Base-by-base conservation (phyloP, 306 rosid genomes). In the Trifolium fragiferum region DNA sequence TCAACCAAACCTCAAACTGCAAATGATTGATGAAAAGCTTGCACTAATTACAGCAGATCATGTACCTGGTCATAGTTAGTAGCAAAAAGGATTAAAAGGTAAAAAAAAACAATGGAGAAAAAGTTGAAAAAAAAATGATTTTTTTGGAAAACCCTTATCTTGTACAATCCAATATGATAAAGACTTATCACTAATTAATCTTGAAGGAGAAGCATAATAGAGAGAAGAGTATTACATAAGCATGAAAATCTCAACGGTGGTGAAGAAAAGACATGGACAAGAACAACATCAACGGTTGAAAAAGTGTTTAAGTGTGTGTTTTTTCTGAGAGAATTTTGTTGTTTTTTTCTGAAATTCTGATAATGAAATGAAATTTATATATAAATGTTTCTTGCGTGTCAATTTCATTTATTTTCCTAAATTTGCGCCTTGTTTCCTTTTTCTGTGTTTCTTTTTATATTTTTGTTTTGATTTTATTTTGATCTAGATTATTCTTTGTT, bases 81-180 rank as follows among this genome's bases (percentile, higher is more conserved):
- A 18, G 44, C 20, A 72, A 68, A 68, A 12, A 70, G 21, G 33
- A 65, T 19, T 65, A 41, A 63, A 40, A 76, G 11, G 64, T 58
- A 19, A 41, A 21, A 20, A 21, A 65, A 35, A 7, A n/a, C n/a
- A n/a, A 47, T 63, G 11, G 44, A 37, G 6, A 37, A 37, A 37
- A 37, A 37, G 40, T 37, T 37, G 40, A 37, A 37, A 37, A 37
- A 37, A 35, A 37, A 37, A 7, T 8, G 10, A 37, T 37, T 37
- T 37, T 37, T 37, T 37, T 37, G 8, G 40, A 10, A 18, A 80
- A 80, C 74, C 82, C 87, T 82, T 84, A 84, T 73, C 61, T 80
- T 46, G 68, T 10, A 18, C 25, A 19, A 59, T 54, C 70, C 47
- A 44, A 66, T 2, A 32, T 66, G 83, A 66, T 20, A 79, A 23